phyloP scores from a whole-genome alignment of 371 early-diverging fungal genomes.

The Capillidium rhysosporum region DNA sequence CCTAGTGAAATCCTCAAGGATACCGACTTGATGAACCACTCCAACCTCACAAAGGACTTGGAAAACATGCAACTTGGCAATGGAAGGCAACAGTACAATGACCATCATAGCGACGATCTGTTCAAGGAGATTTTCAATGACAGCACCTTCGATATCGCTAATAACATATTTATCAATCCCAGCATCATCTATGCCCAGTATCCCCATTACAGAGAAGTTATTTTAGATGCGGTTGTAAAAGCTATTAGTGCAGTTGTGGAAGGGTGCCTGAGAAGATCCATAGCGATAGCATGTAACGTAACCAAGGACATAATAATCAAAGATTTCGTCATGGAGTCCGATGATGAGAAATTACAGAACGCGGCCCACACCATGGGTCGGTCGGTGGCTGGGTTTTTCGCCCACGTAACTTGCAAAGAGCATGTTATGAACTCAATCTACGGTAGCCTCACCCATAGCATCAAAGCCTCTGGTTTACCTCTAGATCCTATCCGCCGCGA shows the following conservation, averaged over 20 bases:
- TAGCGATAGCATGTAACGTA: constrained; percentile 75
- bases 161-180: constrained; percentile 8
- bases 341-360: constrained; percentile 77
- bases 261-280: constrained; percentile 78
- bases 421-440: constrained; percentile 77
- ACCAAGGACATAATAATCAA: constrained; percentile 78
- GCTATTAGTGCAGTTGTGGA: constrained; percentile 66
- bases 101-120: constrained; percentile 5
- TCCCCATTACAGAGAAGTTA: constrained; percentile 60
- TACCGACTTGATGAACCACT: constrained; percentile 18
- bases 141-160: not conserved
- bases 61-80: constrained; percentile 3
- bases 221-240: constrained; percentile 67
- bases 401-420: constrained; percentile 83
- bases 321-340: constrained; percentile 84
- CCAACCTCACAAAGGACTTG: constrained; percentile 15
- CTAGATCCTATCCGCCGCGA: constrained; percentile 47
- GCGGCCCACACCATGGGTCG: constrained; percentile 89
- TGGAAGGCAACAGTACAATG: constrained; percentile 7
- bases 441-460: constrained; percentile 50
- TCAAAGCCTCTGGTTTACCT: constrained; percentile 27
- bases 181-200: not conserved
- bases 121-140: not conserved
- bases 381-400: constrained; percentile 59
- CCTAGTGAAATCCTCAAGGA: constrained; percentile 55